A percentile compares a stretch with the other conserved stretches of the same genome.
phyloP scores from a whole-genome alignment of 139 green algal species.

The Chara braunii region DNA sequence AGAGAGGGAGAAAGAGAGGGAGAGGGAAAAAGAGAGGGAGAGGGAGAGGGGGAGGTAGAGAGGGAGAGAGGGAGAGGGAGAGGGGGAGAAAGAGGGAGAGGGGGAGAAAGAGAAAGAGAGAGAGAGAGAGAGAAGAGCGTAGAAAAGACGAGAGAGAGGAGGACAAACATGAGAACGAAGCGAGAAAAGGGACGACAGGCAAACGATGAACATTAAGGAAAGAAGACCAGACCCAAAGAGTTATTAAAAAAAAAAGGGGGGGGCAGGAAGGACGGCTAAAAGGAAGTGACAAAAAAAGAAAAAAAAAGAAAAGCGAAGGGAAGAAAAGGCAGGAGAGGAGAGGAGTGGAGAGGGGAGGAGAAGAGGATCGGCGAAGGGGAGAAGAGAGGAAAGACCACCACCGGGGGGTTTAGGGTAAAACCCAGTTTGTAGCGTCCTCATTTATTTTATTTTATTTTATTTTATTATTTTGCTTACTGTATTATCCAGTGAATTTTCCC shows the following conservation, averaged over 20 bases:
- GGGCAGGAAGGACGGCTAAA: background rate
- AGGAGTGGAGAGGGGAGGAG: slow-evolving; percentile 6
- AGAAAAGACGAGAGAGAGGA: background rate
- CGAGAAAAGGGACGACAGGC: background rate
- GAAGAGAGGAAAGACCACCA: background rate
- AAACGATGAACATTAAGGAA: background rate
- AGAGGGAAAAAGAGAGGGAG: slow-evolving; percentile 1
- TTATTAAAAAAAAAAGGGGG: background rate
- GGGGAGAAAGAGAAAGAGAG: background rate
- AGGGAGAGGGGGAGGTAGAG: background rate
- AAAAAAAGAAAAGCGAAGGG: background rate
- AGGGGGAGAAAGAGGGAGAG: background rate
- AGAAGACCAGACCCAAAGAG: background rate
- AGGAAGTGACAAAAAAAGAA: background rate
- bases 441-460: too few species aligned
- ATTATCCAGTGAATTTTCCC: too few species aligned
- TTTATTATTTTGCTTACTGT: too few species aligned
- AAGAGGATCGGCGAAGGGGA: background rate
- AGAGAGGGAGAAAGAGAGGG: background rate
- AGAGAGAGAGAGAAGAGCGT: background rate
- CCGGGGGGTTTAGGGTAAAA: too few species aligned
- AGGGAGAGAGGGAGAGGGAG: background rate
- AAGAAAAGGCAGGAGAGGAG: background rate
- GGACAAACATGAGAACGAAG: background rate
- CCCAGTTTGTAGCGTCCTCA: too few species aligned